These are phyloP conservation scores for Rhytidhysteron rufulum DNA, from an alignment of 2,329 filamentous ascomycete genomes.

Conservation along the genomic window DNA sequence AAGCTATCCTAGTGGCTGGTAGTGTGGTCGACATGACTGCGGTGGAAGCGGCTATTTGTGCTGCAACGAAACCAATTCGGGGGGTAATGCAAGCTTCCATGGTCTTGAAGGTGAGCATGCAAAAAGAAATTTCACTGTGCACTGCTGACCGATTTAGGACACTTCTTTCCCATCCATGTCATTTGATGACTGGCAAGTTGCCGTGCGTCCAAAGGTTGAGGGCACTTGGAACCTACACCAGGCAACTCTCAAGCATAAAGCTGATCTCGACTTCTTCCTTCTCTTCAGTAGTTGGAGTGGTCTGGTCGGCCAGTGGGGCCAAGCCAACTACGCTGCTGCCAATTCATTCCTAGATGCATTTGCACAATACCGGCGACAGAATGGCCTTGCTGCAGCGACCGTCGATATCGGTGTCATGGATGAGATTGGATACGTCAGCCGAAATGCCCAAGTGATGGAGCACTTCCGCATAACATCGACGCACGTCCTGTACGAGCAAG, in stretches of 20 bases:
- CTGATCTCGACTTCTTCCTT: slow-evolving; percentile 27
- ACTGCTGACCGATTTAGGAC: too few relatives aligned
- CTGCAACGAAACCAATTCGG: slow-evolving; percentile 8
- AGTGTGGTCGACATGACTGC: neutral
- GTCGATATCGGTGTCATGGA: slow-evolving; percentile 3
- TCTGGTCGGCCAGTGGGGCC: slow-evolving; percentile 49
- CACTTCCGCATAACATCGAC: neutral
- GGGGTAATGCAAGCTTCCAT: slow-evolving; percentile 14
- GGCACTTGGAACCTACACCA: slow-evolving; percentile 6
- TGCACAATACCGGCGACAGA: slow-evolving; percentile 4
- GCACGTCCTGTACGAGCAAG: neutral
- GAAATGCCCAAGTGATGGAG: too few relatives aligned
- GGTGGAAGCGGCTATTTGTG: neutral
- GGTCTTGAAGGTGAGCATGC: slow-evolving; percentile 1
- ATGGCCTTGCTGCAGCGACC: slow-evolving; percentile 3
- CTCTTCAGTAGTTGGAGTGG: slow-evolving; percentile 14
- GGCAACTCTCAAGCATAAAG: neutral
- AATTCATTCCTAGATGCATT: slow-evolving; percentile 8
- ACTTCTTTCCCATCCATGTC: slow-evolving; percentile 1
- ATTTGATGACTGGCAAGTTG: neutral
- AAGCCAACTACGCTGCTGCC: slow-evolving; percentile 52
- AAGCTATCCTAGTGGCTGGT: too few relatives aligned
- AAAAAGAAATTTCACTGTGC: too few relatives aligned
- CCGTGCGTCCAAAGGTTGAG: slow-evolving; percentile 4
- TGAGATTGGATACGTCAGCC: slow-evolving; percentile 1